Evolutionary conservation across 1,284 basidiomycete species (phyloP).

Genomic region (Puccinia sorghi): DNA sequence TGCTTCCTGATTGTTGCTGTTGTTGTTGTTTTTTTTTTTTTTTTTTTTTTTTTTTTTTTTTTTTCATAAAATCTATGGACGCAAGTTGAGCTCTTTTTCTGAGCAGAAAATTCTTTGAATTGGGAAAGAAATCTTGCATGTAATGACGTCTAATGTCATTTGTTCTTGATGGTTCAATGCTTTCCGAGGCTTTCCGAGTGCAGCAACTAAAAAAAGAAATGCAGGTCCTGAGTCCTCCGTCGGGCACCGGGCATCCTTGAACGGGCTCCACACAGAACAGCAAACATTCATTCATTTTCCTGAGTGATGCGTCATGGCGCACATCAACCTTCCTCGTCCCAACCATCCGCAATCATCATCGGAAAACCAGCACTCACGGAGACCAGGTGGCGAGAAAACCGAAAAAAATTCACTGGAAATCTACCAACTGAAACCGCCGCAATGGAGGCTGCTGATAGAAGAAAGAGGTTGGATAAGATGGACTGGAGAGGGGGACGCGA

Average conservation of each 20-base stretch:
- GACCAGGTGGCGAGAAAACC: neutral
- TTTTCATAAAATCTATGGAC: too few species aligned
- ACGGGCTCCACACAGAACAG: neutral
- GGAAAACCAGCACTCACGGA: neutral
- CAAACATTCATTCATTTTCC: too few species aligned
- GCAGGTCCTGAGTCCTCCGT: too few species aligned
- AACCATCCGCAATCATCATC: neutral
- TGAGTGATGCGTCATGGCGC: neutral
- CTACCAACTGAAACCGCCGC: constrained; percentile 40
- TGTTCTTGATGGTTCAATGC: too few species aligned
- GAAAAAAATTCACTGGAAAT: neutral
- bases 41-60: too few species aligned
- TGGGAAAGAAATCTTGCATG: neutral
- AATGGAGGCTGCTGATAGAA: constrained; percentile 46
- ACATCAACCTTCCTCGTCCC: constrained; percentile 2
- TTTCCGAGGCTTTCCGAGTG: too few species aligned
- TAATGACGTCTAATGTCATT: too few species aligned
- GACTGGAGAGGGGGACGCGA: neutral
- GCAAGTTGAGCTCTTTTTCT: too few species aligned
- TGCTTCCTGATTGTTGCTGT: too few species aligned
- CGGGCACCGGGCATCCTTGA: neutral
- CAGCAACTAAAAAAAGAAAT: too few species aligned
- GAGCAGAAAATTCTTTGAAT: too few species aligned
- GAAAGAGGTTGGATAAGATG: neutral
- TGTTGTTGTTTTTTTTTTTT: too few species aligned